Conservation (phyloP, 2,329 filamentous ascomycete genomes). For the Chrysosporium queenslandicum region DNA sequence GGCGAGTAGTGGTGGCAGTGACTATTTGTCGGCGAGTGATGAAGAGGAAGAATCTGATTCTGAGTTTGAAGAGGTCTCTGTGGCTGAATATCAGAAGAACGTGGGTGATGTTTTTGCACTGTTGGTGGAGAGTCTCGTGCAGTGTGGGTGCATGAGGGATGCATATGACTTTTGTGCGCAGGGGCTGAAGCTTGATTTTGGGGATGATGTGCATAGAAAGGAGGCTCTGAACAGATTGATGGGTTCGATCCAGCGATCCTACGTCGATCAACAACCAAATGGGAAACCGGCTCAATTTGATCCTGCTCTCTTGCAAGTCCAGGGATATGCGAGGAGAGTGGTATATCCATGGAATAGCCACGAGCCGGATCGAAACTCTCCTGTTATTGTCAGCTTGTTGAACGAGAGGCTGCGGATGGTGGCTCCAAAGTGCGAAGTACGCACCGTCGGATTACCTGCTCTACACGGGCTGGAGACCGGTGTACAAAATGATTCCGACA, state of each 20-base stretch:
- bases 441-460: slow-evolving; percentile 63
- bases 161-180: slow-evolving; percentile 33
- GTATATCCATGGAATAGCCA: slow-evolving; percentile 54
- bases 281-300: slow-evolving; percentile 19
- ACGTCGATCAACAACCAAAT: slow-evolving; percentile 11
- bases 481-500: slow-evolving; percentile 9
- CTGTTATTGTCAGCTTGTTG: slow-evolving; percentile 52
- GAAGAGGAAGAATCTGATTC: slow-evolving; percentile 34
- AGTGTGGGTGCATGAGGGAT: slow-evolving; percentile 34
- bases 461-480: slow-evolving; percentile 40
- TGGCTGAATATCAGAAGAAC: slow-evolving; percentile 14
- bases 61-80: slow-evolving; percentile 16
- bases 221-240: slow-evolving; percentile 24
- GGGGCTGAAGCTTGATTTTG: slow-evolving; percentile 22
- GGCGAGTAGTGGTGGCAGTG: neutral
- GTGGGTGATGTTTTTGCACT: slow-evolving; percentile 31
- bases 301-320: slow-evolving; percentile 26
- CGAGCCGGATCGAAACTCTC: slow-evolving; percentile 49
- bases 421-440: slow-evolving; percentile 73
- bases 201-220: slow-evolving; percentile 11
- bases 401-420: slow-evolving; percentile 59
- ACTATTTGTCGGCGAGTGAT: neutral
- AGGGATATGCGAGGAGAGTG: slow-evolving; percentile 42
- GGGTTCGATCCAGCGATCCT: slow-evolving; percentile 23
- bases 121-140: slow-evolving; percentile 29